These are phyloP conservation scores for Pythium chondricola DNA, from an alignment of 352 stramenopile genomes.

Conservation along the genomic window DNA sequence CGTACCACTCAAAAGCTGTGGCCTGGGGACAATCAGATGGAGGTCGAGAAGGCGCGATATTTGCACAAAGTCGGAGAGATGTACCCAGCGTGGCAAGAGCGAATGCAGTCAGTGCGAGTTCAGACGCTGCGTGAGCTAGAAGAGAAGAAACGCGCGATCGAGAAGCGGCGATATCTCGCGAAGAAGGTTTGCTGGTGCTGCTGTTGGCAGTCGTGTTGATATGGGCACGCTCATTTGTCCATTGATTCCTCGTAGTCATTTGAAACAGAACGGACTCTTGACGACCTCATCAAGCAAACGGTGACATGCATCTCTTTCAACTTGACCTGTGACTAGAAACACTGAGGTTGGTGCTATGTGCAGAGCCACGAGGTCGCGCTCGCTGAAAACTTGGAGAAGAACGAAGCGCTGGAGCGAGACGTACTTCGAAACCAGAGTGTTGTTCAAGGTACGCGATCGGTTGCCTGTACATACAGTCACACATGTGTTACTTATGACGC, in stretches of 20 bases:
- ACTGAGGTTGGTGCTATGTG: background rate
- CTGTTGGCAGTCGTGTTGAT: background rate
- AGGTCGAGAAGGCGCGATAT: conserved; percentile 59
- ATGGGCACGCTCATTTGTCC: background rate
- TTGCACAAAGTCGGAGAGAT: conserved; percentile 53
- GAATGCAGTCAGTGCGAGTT: conserved; percentile 43
- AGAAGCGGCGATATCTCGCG: conserved; percentile 57
- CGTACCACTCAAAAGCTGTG: conserved; percentile 37
- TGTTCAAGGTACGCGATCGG: conserved; percentile 29
- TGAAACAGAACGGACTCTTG: conserved; percentile 69
- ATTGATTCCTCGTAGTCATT: conserved; percentile 40
- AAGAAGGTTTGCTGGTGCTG: conserved; percentile 44
- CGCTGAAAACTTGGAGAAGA: conserved; percentile 66
- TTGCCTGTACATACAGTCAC: background rate
- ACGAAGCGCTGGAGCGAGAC: conserved; percentile 62
- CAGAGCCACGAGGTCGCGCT: conserved; percentile 72
- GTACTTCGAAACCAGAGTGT: conserved; percentile 45
- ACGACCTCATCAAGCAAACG: conserved; percentile 62
- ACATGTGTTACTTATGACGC: background rate
- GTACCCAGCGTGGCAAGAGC: conserved; percentile 70
- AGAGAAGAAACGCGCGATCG: conserved; percentile 63
- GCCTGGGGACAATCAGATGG: conserved; percentile 30
- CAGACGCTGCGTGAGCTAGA: conserved; percentile 56
- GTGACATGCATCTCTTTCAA: conserved; percentile 18
- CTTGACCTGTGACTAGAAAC: background rate